Base-by-base conservation (phyloP, 441 rosid species). In the Eruca vesicaria region DNA sequence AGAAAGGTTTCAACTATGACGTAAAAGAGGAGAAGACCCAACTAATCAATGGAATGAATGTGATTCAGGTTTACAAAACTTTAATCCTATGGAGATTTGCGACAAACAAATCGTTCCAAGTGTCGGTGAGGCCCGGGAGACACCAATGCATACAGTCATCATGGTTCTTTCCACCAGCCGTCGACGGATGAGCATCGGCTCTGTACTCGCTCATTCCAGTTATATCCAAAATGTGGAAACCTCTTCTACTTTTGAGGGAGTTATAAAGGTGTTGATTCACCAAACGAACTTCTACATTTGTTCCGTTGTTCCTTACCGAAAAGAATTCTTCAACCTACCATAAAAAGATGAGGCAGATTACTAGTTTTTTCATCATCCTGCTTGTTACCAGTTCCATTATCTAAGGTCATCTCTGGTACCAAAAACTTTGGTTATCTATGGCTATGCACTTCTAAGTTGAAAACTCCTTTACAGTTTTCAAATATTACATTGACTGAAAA, bases 71-170 rank as follows among this genome's bases (percentile, higher is more conserved):
- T n/a, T 75, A 56, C 52, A 68, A 68, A 31, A 26, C 81, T 76
- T 81, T 18, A 83, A 78, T 61, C 32, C 32, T 66, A 67, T 72
- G 21, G 81, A 66, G 75, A 82, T 79, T 73, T 35, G 85, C 72
- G 2, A 81, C 72, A 32, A 95, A 81, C 62, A 95, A 74, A 74
- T 95, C 97, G 16, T 86, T 91, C 98, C 99, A 92, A 28, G 90
- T 86, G 64, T 95, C 98, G 0, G 97, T 85, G 23, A 93, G 71
- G 35, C 99, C 97, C 0, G 98, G 99, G 56, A 95, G 84, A 85
- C 99, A 95, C 96, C 98, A 93, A 76, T 91, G 98, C 99, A 95
- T 91, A 80, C 99, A 95, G 72, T 95, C 98, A 12, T 91, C 86
- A 0, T 95, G 98, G 66, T 86, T 87, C 90, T 93, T 95, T 50